Base-by-base conservation (phyloP, 2,329 filamentous ascomycete genomes). In the Penicillium sp. region DNA sequence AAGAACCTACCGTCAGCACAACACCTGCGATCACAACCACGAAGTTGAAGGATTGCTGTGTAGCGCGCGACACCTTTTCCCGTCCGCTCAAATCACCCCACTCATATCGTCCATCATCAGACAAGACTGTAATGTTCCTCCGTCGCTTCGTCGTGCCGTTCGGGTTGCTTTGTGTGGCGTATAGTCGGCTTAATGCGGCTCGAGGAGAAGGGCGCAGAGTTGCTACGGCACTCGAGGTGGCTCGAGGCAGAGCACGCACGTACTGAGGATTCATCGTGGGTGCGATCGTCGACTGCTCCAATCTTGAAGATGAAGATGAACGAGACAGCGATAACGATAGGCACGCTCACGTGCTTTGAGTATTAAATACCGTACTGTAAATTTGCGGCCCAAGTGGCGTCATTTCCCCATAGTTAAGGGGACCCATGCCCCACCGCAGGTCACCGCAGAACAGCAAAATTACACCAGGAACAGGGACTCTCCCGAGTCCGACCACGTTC, bases 41-140 rank as follows among this genome's bases (percentile, higher is more conserved):
- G 63, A 96, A 86, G 75, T 98, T 97, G 79, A 96, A 89, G 16
- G 88, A 90, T 75, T 97, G 93, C 75, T 97, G 93, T 0, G 91
- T 93, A 9, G 92, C 90, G 39, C 93, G 85, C 25, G 89, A 89
- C 3, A 88, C 87, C 75, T 96, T 97, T 73, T 97, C 93, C 48
- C 79, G 79, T 0, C 78, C 79, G 1, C 88, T 92, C 2, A 98
- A 83, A 54, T 95, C 82, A 3, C 80, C 83, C 93, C 93, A 98
- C 4, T 87, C 85, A 1, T 96, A 87, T 62, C 84, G 83, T 8
- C 93, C 93, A 69, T 92, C 89, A 67, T 97, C 93, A 67, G 92
- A 95, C 68, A 93, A 88, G 0, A 93, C 85, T 0, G 92, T 96
- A 26, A 97, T 87, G 39, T 87, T 82, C 68, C 84, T 87, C 53